These are phyloP conservation scores for Kwoniella sp. DNA, from an alignment of 768 basidiomycete species.

Conservation along the genomic window DNA sequence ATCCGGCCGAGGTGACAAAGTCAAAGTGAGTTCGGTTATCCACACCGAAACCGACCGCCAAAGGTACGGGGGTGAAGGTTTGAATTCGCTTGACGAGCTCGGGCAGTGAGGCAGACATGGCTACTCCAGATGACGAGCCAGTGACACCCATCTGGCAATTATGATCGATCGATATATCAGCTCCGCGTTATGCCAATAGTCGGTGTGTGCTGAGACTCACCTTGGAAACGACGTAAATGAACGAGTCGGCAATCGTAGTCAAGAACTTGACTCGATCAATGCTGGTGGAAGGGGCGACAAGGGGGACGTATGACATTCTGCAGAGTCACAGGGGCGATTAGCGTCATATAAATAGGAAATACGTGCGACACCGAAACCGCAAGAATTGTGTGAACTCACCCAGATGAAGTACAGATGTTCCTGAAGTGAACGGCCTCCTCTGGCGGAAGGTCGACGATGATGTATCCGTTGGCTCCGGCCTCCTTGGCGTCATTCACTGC, in stretches of 20 bases:
- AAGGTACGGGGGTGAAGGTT: constrained; percentile 72
- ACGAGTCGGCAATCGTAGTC: constrained; percentile 88
- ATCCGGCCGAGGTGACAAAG: constrained; percentile 78
- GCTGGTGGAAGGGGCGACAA: constrained; percentile 92
- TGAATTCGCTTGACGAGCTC: constrained; percentile 82
- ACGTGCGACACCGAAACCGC: too few species aligned
- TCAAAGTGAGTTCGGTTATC: constrained; percentile 87
- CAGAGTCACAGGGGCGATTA: neutral
- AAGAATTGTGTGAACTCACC: too few species aligned
- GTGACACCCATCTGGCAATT: constrained; percentile 87
- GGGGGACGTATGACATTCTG: constrained; percentile 90
- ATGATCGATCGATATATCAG: neutral
- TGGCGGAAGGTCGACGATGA: constrained; percentile 95
- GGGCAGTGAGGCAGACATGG: constrained; percentile 74
- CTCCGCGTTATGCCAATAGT: too few species aligned
- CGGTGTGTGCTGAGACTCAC: constrained; percentile 59
- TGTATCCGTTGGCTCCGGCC: constrained; percentile 95
- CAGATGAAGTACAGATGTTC: constrained; percentile 75
- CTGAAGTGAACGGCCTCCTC: constrained; percentile 92
- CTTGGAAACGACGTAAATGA: constrained; percentile 98
- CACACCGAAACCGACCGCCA: constrained; percentile 97
- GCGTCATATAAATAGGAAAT: too few species aligned
- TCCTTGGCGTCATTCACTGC: constrained; percentile 84
- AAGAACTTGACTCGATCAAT: constrained; percentile 85
- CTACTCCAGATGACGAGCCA: constrained; percentile 72